Percentiles rank a stretch among this genome's conserved stretches.
These are phyloP conservation scores for Colletotrichum graminicola DNA, from an alignment of 2,329 filamentous ascomycete genomes.

Conservation along the genomic window DNA sequence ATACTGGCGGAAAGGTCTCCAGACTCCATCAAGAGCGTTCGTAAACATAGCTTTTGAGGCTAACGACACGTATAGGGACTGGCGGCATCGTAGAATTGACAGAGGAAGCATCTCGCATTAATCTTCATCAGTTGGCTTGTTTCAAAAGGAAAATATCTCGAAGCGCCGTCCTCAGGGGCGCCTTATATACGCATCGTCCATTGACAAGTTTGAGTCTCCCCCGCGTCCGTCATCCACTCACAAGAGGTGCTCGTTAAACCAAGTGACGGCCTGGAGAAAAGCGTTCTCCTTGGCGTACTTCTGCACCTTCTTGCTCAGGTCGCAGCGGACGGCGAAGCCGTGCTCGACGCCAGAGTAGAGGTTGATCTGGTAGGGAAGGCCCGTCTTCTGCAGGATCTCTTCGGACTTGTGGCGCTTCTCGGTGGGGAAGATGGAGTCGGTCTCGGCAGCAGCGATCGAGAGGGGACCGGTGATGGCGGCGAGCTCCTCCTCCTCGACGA, in stretches of 20 bases:
- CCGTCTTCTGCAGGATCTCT: slow-evolving; percentile 68
- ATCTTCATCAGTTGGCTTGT: neutral
- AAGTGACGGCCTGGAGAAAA: slow-evolving; percentile 80
- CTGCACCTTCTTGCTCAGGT: slow-evolving; percentile 67
- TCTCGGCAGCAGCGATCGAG: slow-evolving; percentile 75
- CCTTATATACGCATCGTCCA: neutral
- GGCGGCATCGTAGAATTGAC: neutral
- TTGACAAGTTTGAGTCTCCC: slow-evolving; percentile 19
- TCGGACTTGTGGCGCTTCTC: slow-evolving; percentile 75
- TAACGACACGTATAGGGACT: neutral
- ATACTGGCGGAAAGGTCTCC: slow-evolving; percentile 51
- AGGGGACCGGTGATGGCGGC: slow-evolving; percentile 74
- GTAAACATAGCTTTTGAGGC: slow-evolving; percentile 4
- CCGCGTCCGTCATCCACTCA: slow-evolving; percentile 42
- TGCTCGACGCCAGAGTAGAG: slow-evolving; percentile 79
- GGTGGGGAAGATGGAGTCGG: slow-evolving; percentile 73
- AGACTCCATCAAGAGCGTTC: slow-evolving; percentile 46
- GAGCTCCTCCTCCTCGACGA: slow-evolving; percentile 77
- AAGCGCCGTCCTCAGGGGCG: too few species aligned
- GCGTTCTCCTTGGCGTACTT: slow-evolving; percentile 85
- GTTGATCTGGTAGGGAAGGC: slow-evolving; percentile 79
- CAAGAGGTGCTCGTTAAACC: slow-evolving; percentile 76
- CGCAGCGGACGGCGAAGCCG: slow-evolving; percentile 80
- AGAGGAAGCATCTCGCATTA: neutral
- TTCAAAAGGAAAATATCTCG: neutral